Base-by-base conservation (phyloP, 306 rosid genomes). In the Leucaena leucocephala region DNA sequence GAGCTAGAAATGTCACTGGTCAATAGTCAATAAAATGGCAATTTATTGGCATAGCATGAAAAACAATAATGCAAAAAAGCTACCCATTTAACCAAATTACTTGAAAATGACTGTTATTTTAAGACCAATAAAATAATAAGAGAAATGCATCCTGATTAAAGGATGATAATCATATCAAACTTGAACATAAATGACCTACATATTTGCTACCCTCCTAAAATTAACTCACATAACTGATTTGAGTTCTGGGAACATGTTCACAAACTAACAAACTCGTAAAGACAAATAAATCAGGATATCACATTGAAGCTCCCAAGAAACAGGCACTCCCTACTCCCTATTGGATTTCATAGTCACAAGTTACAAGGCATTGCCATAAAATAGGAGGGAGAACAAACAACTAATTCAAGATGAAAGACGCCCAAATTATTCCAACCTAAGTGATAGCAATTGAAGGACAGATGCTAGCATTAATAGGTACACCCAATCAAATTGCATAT, bases 241-340 rank as follows among this genome's bases (percentile, higher is more conserved):
- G 79, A 81, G 68, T 11, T 68, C 71, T 21, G 58, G 36, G 48
- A 78, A 77, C 36, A 68, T 38, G 57, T 72, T 83, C 73, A 72
- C 34, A 65, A 71, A 36, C 68, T 2, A 62, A 42, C n/a, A n/a
- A 81, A 63, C 68, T 43, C 69, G 27, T 50, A 27, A 71, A 2
- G 33, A 35, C 36, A 13, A 64, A 66, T 46, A 52, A 43, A 77
- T 59, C 68, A 49, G 57, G 7, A 40, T 54, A 55, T 63, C 35
- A 68, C 17, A 44, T 68, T 34, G 35, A 67, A 68, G 5, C 52
- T 43, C 6, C 19, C 34, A 21, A 5, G 27, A 21, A 68, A 43
- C 21, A 19, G 38, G 50, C 38, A 19, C n/a, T 40, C 35, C 38
- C 17, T 19, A 43, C 36, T 68, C 52, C 35, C 36, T 40, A 9